Conservation (phyloP, 805 yeast genomes). For the Candida verbasci region DNA sequence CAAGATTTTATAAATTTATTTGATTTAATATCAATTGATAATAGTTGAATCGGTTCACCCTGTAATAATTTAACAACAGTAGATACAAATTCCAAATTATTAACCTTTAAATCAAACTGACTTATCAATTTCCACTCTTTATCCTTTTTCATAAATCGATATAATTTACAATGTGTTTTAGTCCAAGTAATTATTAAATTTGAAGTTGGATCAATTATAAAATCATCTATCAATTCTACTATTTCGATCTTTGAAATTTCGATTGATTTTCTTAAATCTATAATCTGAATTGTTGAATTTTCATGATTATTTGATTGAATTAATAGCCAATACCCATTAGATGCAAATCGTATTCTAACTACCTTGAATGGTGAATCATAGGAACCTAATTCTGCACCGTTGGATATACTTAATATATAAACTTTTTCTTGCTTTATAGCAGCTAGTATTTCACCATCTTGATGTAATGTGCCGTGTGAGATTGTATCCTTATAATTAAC, state of each 20-base stretch:
- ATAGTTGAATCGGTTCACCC: background rate
- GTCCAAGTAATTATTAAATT: constrained; percentile 21
- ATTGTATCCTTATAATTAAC: background rate
- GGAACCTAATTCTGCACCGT: constrained; percentile 29
- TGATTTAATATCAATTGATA: background rate
- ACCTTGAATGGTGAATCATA: constrained; percentile 18
- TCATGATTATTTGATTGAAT: constrained; percentile 20
- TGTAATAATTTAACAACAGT: constrained; percentile 1
- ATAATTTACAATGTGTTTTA: constrained; percentile 20
- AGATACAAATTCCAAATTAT: background rate
- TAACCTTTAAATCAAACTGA: background rate
- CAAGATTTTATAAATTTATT: background rate
- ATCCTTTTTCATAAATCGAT: constrained; percentile 36
- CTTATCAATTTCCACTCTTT: constrained; percentile 27
- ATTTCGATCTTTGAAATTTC: constrained; percentile 23
- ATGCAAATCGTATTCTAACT: constrained; percentile 47
- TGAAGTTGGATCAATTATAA: constrained; percentile 35
- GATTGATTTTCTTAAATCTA: constrained; percentile 46
- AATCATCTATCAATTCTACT: constrained; percentile 16
- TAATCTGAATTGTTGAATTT: constrained; percentile 28
- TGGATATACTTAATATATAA: constrained; percentile 35
- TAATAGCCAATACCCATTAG: constrained; percentile 62
- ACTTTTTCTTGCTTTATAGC: constrained; percentile 31
- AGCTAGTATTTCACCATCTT: constrained; percentile 46
- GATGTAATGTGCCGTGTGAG: constrained; percentile 32